Percentiles rank a stretch among this genome's conserved stretches.
Conservation (phyloP, 495 filamentous ascomycete species). For the Mytilinidion resinicola region DNA sequence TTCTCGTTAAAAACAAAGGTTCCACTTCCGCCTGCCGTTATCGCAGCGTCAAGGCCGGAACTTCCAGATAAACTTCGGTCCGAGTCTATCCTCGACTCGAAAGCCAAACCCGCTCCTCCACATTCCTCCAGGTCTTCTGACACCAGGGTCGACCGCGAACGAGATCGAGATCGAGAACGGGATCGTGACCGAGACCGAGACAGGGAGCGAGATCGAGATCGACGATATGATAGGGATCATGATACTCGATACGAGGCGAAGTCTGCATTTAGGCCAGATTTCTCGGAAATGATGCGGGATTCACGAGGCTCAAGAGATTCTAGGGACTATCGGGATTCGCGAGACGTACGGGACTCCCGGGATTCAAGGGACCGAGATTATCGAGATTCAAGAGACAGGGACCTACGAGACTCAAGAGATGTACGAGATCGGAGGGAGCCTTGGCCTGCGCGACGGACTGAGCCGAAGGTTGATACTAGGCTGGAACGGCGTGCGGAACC, state of each 20-base stretch:
- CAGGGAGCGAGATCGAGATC: slow-evolving; percentile 34
- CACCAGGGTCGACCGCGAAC: slow-evolving; percentile 26
- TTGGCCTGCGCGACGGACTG: slow-evolving; percentile 16
- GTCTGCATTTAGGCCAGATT: slow-evolving; percentile 1
- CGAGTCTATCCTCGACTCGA: slow-evolving; percentile 8
- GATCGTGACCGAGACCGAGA: slow-evolving; percentile 37
- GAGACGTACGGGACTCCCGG: slow-evolving; percentile 45
- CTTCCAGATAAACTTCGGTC: slow-evolving; percentile 68
- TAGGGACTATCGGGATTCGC: slow-evolving; percentile 45
- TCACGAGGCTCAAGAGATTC: slow-evolving; percentile 8
- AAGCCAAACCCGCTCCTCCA: slow-evolving; percentile 15
- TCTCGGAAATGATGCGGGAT: slow-evolving; percentile 1
- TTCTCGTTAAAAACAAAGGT: slow-evolving; percentile 81
- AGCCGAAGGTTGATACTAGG: slow-evolving; percentile 39
- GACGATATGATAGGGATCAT: slow-evolving; percentile 21
- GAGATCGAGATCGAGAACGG: slow-evolving; percentile 38
- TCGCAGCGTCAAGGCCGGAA: slow-evolving; percentile 57
- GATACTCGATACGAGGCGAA: slow-evolving; percentile 24
- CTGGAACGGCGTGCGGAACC: slow-evolving; percentile 28
- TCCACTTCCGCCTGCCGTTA: slow-evolving; percentile 40
- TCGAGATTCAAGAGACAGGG: slow-evolving; percentile 13
- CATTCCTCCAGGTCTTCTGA: slow-evolving; percentile 23
- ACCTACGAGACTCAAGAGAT: slow-evolving; percentile 16
- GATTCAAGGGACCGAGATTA: slow-evolving; percentile 15
- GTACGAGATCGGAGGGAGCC: slow-evolving; percentile 25